Evolutionary conservation across 495 filamentous ascomycete species (phyloP), one percentile per base, ranked within the genome.

Genomic region (Penicillium cinerascens): DNA sequence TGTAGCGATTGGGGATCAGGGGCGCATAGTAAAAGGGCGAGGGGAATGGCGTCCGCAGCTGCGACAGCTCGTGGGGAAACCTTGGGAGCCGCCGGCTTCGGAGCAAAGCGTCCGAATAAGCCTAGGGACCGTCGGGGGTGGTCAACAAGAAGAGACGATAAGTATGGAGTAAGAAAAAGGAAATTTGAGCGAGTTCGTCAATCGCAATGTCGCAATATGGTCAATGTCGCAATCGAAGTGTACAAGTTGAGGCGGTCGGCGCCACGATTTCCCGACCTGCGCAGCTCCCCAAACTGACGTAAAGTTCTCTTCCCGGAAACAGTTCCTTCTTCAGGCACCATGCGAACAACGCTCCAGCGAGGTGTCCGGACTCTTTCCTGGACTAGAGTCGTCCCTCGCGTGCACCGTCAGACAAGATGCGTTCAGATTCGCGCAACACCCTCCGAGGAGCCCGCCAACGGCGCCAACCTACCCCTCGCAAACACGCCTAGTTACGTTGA

Each of bases 381-480:
- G 65, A 64, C 72, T 43, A 56, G 67, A 57, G 60, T 69, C 52
- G 59, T 72, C 42, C 60, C 68, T 62, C 63, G 58, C 48, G 51
- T 35, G 39, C 64, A 56, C 45, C 58, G 56, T 36, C 72, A 75
- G 55, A 49, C 66, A 33, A 68, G 73, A 68, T 64, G 55, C 56
- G 49, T 77, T 42, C 74, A 77, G 54, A 75, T 77, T 65, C 73
- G 72, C 53, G 68, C 74, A 29, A 60, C 72, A 43, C 70, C 72
- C 6, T 63, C 68, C 49, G 68, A 63, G 42, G 64, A 71, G 52
- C 60, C 69, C 23, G 61, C 62, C 44, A 72, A 72, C 49, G 72
- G 72, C 38, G 60, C 67, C 42, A 49, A 69, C 48, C 55, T 77
- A 22, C 72, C 74, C 44, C 63, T 77, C 47, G 67, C 68, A 35